phyloP scores from a whole-genome alignment of 768 basidiomycete species.

The Podaxis sp. region DNA sequence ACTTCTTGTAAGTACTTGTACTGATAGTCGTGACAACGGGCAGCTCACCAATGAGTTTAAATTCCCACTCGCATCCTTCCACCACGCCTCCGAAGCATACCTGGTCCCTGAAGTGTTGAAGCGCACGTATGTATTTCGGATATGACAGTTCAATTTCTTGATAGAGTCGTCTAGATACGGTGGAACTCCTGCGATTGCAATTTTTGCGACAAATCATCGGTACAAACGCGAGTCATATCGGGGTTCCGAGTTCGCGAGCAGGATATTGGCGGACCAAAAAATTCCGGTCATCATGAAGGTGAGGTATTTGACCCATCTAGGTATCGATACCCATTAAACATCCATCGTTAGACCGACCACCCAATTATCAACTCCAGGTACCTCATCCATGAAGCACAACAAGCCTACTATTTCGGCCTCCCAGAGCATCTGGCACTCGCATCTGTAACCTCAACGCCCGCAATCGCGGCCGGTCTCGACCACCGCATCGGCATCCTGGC shows the following conservation, averaged over 20 bases:
- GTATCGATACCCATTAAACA: not conserved
- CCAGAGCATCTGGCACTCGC: constrained; percentile 55
- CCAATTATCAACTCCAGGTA: constrained; percentile 62
- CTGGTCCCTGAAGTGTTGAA: constrained; percentile 84
- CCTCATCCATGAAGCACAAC: constrained; percentile 69
- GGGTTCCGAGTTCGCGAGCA: constrained; percentile 76
- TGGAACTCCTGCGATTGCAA: constrained; percentile 67
- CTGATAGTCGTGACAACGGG: not conserved
- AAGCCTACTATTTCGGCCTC: constrained; percentile 68
- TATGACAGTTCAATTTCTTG: constrained; percentile 9
- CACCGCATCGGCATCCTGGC: constrained; percentile 69
- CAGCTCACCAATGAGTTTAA: constrained; percentile 90
- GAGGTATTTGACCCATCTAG: not conserved
- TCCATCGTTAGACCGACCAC: constrained; percentile 49
- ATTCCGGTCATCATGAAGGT: constrained; percentile 81
- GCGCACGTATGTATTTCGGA: constrained; percentile 47
- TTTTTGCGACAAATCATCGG: constrained; percentile 79
- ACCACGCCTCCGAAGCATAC: constrained; percentile 89
- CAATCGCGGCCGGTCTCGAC: constrained; percentile 63
- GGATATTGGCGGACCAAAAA: constrained; percentile 69
- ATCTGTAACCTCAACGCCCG: constrained; percentile 67
- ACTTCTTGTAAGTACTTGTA: not conserved
- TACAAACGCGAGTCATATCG: constrained; percentile 60
- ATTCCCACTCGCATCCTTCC: constrained; percentile 78
- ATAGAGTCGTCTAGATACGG: constrained; percentile 33